phyloP scores from a whole-genome alignment of 2,329 filamentous ascomycete species.

The Verticillium tricorpus region DNA sequence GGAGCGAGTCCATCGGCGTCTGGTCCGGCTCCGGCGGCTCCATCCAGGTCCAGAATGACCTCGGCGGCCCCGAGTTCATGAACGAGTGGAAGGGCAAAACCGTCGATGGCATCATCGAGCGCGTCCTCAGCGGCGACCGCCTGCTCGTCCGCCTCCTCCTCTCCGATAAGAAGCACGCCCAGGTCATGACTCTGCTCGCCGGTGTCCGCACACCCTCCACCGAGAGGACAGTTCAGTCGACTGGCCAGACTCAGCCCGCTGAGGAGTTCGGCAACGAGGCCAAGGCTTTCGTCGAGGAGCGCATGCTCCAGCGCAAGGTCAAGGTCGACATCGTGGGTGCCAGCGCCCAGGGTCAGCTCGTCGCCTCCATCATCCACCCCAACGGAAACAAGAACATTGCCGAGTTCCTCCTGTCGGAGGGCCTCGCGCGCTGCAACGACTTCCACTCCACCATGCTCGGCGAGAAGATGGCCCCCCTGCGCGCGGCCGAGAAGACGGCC shows the following conservation, averaged over 20 bases:
- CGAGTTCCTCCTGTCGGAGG: slow-evolving; percentile 82
- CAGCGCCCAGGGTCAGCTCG: slow-evolving; percentile 86
- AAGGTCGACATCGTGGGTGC: slow-evolving; percentile 79
- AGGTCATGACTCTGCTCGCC: slow-evolving; percentile 84
- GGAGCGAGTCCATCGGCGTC: slow-evolving; percentile 72
- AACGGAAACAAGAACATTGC: slow-evolving; percentile 75
- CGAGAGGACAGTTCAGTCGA: slow-evolving; percentile 73
- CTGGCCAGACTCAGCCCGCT: slow-evolving; percentile 74
- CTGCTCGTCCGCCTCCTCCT: slow-evolving; percentile 78
- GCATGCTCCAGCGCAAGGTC: slow-evolving; percentile 81
- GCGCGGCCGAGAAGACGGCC: slow-evolving; percentile 81
- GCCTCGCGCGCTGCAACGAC: slow-evolving; percentile 88
- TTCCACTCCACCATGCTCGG: slow-evolving; percentile 93
- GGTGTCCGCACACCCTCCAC: slow-evolving; percentile 88
- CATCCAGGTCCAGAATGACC: slow-evolving; percentile 77
- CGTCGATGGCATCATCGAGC: slow-evolving; percentile 83
- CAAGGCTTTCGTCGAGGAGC: slow-evolving; percentile 77
- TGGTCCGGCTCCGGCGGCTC: slow-evolving; percentile 64
- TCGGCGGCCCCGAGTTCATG: slow-evolving; percentile 73
- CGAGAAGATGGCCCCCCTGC: slow-evolving; percentile 77
- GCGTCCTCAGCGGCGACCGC: slow-evolving; percentile 86
- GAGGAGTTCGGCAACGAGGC: slow-evolving; percentile 91
- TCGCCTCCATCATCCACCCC: slow-evolving; percentile 82
- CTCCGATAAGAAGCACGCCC: slow-evolving; percentile 77
- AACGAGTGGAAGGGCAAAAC: slow-evolving; percentile 81